Conservation (phyloP, 305 asterid genomes). For the Nicotiana rustica region DNA sequence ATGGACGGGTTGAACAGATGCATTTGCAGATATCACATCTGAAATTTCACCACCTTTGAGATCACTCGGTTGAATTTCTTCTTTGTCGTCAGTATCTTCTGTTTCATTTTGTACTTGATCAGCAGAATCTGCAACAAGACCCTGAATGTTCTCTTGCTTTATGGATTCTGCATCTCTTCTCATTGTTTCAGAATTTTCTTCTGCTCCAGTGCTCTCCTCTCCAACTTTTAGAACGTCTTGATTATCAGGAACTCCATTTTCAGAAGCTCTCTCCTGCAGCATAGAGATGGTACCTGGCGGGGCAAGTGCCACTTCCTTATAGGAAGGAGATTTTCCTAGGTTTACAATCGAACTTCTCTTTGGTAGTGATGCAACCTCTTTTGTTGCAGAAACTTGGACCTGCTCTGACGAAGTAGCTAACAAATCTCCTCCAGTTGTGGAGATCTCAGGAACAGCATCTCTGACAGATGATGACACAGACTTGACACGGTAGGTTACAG, state of each 20-base stretch:
- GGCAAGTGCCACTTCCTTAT: slow-evolving; percentile 98
- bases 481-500: slow-evolving; percentile 91
- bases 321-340: slow-evolving; percentile 94
- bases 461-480: slow-evolving; percentile 63
- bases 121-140: slow-evolving; percentile 45
- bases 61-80: slow-evolving; percentile 49
- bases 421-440: slow-evolving; percentile 58
- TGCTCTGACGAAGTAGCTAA: slow-evolving; percentile 54
- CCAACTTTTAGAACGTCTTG: slow-evolving; percentile 51
- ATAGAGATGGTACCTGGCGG: slow-evolving; percentile 92
- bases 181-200: slow-evolving; percentile 44
- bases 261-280: slow-evolving; percentile 67
- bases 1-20: slow-evolving; percentile 44
- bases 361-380: slow-evolving; percentile 57
- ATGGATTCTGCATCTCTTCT: slow-evolving; percentile 49
- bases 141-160: slow-evolving; percentile 50
- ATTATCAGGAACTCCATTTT: slow-evolving; percentile 50
- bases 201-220: slow-evolving; percentile 50
- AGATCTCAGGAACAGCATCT: slow-evolving; percentile 56
- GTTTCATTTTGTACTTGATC: slow-evolving; percentile 52
- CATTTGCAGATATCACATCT: slow-evolving; percentile 46
- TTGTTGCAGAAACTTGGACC: slow-evolving; percentile 54
- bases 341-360: slow-evolving; percentile 80
- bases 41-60: slow-evolving; percentile 45
- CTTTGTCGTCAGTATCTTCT: slow-evolving; percentile 47